Conservation (phyloP, 2,329 filamentous ascomycete species). For the Aureobasidium leucospermi region DNA sequence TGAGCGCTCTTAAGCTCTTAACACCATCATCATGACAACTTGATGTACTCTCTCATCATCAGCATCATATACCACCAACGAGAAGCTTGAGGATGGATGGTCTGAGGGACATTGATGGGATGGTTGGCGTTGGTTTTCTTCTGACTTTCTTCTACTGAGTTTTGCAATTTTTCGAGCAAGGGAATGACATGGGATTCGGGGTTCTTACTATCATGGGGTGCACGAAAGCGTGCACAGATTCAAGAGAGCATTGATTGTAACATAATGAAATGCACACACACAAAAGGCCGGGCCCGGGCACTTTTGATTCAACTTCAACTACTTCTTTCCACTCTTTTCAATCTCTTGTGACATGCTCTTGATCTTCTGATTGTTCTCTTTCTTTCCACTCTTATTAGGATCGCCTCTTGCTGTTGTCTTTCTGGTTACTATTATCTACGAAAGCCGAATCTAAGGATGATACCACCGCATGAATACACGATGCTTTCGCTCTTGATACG, state of each 20-base stretch:
- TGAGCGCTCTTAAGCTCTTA: conserved; percentile 42
- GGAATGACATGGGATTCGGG: conserved; percentile 18
- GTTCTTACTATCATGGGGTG: conserved; percentile 17
- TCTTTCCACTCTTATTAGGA: no score
- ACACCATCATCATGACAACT: conserved; percentile 20
- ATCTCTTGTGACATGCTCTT: background rate
- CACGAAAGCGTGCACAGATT: conserved; percentile 23
- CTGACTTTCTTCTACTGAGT: conserved; percentile 15
- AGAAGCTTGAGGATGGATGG: conserved; percentile 14
- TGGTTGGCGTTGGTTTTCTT: conserved; percentile 16
- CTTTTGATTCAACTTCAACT: conserved; percentile 8
- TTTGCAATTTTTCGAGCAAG: conserved; percentile 12
- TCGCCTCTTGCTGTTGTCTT: no score
- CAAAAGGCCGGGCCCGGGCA: conserved; percentile 2
- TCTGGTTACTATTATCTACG: no score
- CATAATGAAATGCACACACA: conserved; percentile 26
- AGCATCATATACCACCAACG: conserved; percentile 14
- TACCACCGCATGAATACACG: no score
- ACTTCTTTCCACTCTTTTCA: background rate
- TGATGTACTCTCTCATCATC: conserved; percentile 11
- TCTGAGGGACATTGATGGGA: conserved; percentile 15
- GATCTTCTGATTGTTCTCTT: no score
- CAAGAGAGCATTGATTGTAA: conserved; percentile 29
- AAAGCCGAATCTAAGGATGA: no score
- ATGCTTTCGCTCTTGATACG: no score